These are phyloP conservation scores for Aspergillus sp. DNA, from an alignment of 2,329 filamentous ascomycete genomes.

Conservation along the genomic window DNA sequence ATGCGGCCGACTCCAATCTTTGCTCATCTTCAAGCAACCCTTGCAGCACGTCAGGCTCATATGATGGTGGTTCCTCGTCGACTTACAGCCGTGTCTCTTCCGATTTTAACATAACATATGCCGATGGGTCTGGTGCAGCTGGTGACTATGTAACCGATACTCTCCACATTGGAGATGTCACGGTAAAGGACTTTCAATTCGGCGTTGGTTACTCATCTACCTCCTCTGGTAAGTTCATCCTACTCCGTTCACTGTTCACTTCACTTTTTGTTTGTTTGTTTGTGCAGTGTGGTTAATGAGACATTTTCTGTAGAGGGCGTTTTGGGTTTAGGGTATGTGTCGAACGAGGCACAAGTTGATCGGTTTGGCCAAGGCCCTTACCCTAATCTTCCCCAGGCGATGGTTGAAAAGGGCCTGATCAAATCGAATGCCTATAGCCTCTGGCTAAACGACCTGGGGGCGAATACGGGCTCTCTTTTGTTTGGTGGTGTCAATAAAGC, in stretches of 20 bases:
- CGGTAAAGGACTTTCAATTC: slow-evolving; percentile 48
- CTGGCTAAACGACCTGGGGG: slow-evolving; percentile 64
- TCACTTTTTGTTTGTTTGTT: not conserved
- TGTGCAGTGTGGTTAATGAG: not conserved
- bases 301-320: slow-evolving; percentile 54
- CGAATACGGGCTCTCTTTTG: slow-evolving; percentile 58
- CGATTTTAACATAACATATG: slow-evolving; percentile 80
- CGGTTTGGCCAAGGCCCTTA: slow-evolving; percentile 47
- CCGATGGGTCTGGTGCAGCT: slow-evolving; percentile 66
- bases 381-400: slow-evolving; percentile 59
- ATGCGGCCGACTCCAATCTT: slow-evolving; percentile 42
- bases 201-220: slow-evolving; percentile 50
- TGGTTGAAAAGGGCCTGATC: slow-evolving; percentile 55
- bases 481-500: slow-evolving; percentile 67
- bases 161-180: slow-evolving; percentile 47
- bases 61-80: slow-evolving; percentile 54
- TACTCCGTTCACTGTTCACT: no score
- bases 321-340: slow-evolving; percentile 71
- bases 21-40: slow-evolving; percentile 35
- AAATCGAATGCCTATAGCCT: slow-evolving; percentile 62
- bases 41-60: slow-evolving; percentile 45
- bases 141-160: slow-evolving; percentile 78
- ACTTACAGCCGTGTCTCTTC: slow-evolving; percentile 66
- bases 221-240: slow-evolving; percentile 33
- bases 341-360: slow-evolving; percentile 59